Evolutionary conservation across 768 basidiomycete genomes (phyloP).

Genomic region (Lentinula edodes): DNA sequence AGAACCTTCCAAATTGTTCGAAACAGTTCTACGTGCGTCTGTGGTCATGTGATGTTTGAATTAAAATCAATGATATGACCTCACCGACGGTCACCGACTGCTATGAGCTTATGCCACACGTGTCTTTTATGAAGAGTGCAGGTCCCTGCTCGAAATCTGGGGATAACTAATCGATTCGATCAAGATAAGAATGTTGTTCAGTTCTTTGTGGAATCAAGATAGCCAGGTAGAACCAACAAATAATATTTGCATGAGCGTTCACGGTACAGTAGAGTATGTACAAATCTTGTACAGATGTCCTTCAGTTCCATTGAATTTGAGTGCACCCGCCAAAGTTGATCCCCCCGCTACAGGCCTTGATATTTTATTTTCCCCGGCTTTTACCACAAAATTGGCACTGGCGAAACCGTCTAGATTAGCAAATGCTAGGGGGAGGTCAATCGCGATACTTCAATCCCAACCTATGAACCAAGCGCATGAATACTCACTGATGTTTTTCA

Average conservation of each 20-base stretch:
- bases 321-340: conserved; percentile 33
- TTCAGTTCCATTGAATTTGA: conserved; percentile 23
- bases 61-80: background rate
- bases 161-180: too few species aligned
- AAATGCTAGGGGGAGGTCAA: conserved; percentile 20
- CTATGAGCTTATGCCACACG: background rate
- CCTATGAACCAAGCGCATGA: background rate
- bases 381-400: conserved; percentile 36
- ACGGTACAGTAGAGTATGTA: background rate
- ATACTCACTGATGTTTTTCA: conserved; percentile 40
- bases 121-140: too few species aligned
- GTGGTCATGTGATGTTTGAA: background rate
- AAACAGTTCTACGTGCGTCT: background rate
- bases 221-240: too few species aligned
- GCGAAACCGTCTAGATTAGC: conserved; percentile 41
- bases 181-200: too few species aligned
- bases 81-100: background rate
- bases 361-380: conserved; percentile 40
- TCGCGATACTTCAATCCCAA: background rate
- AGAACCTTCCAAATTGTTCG: background rate
- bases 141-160: too few species aligned
- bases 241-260: too few species aligned
- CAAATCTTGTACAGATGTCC: background rate
- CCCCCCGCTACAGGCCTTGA: conserved; percentile 46
- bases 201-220: too few species aligned